These are phyloP conservation scores for Catenaria anguillulae DNA, from an alignment of 371 early-diverging fungal genomes.

Conservation along the genomic window DNA sequence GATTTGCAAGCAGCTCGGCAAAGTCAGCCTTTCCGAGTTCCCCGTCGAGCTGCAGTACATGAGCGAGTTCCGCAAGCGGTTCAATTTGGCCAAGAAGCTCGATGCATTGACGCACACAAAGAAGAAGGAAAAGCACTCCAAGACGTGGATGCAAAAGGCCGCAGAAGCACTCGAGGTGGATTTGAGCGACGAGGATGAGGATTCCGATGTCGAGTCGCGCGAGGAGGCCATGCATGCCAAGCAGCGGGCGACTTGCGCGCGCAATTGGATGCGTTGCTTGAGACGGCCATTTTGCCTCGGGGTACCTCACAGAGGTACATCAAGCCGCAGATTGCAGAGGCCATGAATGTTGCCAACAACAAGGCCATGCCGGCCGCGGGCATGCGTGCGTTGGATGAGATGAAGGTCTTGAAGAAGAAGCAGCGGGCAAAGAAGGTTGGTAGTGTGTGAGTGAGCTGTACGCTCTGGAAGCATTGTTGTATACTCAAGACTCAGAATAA, in stretches of 20 bases:
- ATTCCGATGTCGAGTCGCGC: background rate
- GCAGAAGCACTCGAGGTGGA: constrained; percentile 31
- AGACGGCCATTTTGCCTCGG: constrained; percentile 16
- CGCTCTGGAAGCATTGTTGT: too few species aligned
- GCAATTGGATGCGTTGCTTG: constrained; percentile 18
- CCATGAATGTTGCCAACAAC: background rate
- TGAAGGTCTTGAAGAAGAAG: background rate
- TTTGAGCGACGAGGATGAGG: constrained; percentile 11
- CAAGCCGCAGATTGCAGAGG: background rate
- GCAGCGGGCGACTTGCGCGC: constrained; percentile 8
- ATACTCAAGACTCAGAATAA: too few species aligned
- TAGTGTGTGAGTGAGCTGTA: too few species aligned
- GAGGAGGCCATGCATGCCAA: background rate
- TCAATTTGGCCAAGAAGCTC: constrained; percentile 23
- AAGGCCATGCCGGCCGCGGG: background rate
- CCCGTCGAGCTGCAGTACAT: constrained; percentile 14
- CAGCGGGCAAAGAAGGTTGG: too few species aligned
- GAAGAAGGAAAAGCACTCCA: constrained; percentile 15
- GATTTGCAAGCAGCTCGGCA: constrained; percentile 54
- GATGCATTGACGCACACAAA: constrained; percentile 20
- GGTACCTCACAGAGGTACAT: constrained; percentile 20
- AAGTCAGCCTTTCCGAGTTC: constrained; percentile 26
- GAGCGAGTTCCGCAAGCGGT: constrained; percentile 9
- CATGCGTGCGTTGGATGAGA: background rate
- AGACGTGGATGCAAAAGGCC: constrained; percentile 25